Base-by-base conservation (phyloP, 768 basidiomycete genomes). In the Myochromella boudieri region DNA sequence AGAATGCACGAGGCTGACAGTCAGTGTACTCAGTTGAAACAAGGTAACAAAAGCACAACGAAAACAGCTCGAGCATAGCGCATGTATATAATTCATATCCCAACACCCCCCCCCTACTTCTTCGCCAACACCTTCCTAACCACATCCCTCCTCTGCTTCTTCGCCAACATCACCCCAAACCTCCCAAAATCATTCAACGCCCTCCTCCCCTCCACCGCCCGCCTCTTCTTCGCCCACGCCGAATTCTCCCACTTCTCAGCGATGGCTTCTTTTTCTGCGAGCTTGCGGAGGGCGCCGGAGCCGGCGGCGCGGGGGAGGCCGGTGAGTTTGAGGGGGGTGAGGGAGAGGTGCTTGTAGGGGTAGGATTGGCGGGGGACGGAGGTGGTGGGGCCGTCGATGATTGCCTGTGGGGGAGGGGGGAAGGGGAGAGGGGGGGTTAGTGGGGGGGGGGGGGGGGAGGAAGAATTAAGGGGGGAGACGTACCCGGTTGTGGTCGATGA, bases 401-500 rank as follows among this genome's bases (percentile, higher is more conserved):
- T 82, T 26, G 95, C 95, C 95, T 98, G 60, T 0, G 42, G 15
- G 37, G 6, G 15, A 17, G 38, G 37, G 51, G 42, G 36, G 18
- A n/a, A n/a, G 0, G 42, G 15, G 37, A 7, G 15, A 17, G 38
- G 37, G 51, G 42, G 36, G 18, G 15, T 41, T 27, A 41, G 34
- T 28, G 24, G 32, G 28, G 22, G 22, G 25, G 32, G 37, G 4
- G 29, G 24, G 32, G 28, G 22, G 22, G 25, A 31, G 37, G 4
- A 31, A 26, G 18, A 18, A 36, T 28, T 9, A 17, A 38, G 14
- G 10, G 25, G 11, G 15, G 9, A 9, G 15, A 68, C 88, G 52
- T 65, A 97, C 95, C 67, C 95, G 84, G 78, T 94, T 95, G 80
- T 98, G 95, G 82, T 98, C 97, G 55, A 98, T 95, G 70, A 98